Percentiles rank a stretch among this genome's conserved stretches.
Evolutionary conservation across 768 basidiomycete species (phyloP).

Genomic region (Xerocomellus intermedius): DNA sequence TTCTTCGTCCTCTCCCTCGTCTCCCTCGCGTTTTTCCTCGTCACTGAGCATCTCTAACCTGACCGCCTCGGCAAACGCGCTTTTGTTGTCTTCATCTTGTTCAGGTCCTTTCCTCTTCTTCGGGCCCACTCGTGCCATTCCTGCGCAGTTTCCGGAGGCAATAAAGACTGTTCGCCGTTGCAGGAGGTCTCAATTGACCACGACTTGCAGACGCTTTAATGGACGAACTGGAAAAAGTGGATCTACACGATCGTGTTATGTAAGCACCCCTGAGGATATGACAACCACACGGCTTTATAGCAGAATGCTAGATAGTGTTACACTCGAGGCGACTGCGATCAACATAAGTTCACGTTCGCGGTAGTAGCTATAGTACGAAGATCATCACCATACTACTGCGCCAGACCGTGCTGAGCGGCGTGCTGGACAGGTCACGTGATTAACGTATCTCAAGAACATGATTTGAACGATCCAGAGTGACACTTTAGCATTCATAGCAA

Average conservation of each 20-base stretch:
- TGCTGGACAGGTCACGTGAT: slow-evolving; percentile 14
- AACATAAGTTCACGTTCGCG: too few species aligned
- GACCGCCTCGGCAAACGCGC: slow-evolving; percentile 39
- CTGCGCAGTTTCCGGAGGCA: slow-evolving; percentile 32
- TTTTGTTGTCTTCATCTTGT: slow-evolving; percentile 36
- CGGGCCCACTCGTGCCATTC: slow-evolving; percentile 34
- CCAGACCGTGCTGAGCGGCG: too few species aligned
- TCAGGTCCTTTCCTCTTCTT: slow-evolving; percentile 61
- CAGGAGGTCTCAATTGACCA: background rate
- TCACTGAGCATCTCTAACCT: slow-evolving; percentile 73
- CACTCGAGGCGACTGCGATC: background rate
- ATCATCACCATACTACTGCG: background rate
- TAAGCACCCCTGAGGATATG: slow-evolving; percentile 13
- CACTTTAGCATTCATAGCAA: background rate
- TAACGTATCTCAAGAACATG: background rate
- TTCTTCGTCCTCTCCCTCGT: slow-evolving; percentile 34
- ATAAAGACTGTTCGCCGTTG: background rate
- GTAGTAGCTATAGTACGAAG: too few species aligned
- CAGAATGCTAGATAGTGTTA: background rate
- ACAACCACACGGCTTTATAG: background rate
- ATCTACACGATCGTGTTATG: slow-evolving; percentile 9
- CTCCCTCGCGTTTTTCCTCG: slow-evolving; percentile 50
- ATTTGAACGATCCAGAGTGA: background rate
- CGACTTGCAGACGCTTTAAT: background rate
- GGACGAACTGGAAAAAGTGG: slow-evolving; percentile 6